Evolutionary conservation across 164 flowering plant genomes (phyloP), one percentile per base, ranked within the genome.

Genomic region (Magnolia officinalis): DNA sequence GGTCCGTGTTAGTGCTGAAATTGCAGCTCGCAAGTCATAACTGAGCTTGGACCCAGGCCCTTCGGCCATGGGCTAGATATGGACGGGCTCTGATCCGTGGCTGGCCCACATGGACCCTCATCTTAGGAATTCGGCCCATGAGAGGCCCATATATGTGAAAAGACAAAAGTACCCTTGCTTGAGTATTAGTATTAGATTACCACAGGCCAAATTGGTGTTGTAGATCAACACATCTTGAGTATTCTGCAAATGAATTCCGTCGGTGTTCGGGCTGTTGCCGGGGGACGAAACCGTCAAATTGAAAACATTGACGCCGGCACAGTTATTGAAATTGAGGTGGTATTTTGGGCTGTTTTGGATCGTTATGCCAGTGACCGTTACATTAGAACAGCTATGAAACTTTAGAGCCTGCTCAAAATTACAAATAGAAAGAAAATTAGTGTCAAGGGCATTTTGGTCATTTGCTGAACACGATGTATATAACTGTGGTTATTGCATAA

Each of bases 181-280:
- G 67, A n/a, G 19, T 8, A 31, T 50, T 37, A 45, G 45, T 37
- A 37, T 37, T 37, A 7, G 50, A 80, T 81, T 84, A 86, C 88
- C 86, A 51, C 86, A 82, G 58, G 82, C 88, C 50, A 86, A 72
- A 45, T 78, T 78, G 68, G 80, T 70, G 78, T 61, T 45, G 72
- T 75, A 77, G 75, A 86, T 79, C 21, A 71, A 6, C 29, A 82
- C 88, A 72, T 84, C 80, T 64, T 50, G 67, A 63, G 85, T 79
- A 61, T 86, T 84, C 80, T 85, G 88, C 18, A 86, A 82, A 71
- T 86, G 88, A 50, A 86, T 86, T 52, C 88, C 88, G 29, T 86
- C 88, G 8, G 88, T 86, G 72, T 86, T 86, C 66, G 78, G 86
- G 74, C 88, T 84, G 72, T 83, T 50, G 4, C 80, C 82, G 0